These are phyloP conservation scores for Pseudogymnoascus sp. DNA, from an alignment of 2,329 filamentous ascomycete species.

Conservation along the genomic window DNA sequence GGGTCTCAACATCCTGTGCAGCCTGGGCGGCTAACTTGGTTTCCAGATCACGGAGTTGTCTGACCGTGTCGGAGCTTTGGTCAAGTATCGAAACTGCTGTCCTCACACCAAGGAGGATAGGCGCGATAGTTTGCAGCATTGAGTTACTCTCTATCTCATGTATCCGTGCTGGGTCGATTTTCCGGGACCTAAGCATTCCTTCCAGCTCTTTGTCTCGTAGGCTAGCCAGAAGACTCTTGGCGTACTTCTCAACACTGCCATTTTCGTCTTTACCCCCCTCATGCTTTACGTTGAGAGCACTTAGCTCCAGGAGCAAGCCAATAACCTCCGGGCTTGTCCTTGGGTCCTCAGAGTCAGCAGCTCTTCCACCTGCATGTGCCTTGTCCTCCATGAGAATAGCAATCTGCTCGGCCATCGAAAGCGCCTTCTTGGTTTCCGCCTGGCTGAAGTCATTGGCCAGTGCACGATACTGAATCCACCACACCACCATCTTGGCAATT, in stretches of 20 bases:
- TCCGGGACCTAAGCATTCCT: neutral
- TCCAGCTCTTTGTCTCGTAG: conserved; percentile 16
- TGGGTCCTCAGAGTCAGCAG: conserved; percentile 25
- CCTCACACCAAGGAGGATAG: conserved; percentile 36
- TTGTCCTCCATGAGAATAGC: conserved; percentile 24
- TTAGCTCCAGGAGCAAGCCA: conserved; percentile 37
- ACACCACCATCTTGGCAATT: conserved; percentile 18
- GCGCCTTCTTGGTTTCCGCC: conserved; percentile 21
- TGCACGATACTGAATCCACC: conserved; percentile 21
- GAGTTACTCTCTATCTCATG: conserved; percentile 17
- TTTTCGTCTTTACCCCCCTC: conserved; percentile 33
- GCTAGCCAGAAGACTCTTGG: conserved; percentile 21
- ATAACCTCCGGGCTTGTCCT: conserved; percentile 35
- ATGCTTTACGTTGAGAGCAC: conserved; percentile 35
- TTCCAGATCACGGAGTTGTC: conserved; percentile 1
- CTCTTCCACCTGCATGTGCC: conserved; percentile 17
- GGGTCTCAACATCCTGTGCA: neutral
- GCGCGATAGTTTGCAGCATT: conserved; percentile 27
- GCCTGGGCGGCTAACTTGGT: neutral
- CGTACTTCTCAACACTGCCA: conserved; percentile 34
- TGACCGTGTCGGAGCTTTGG: conserved; percentile 11
- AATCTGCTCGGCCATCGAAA: conserved; percentile 26
- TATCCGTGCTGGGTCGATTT: neutral
- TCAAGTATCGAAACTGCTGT: conserved; percentile 30
- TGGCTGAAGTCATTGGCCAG: conserved; percentile 16